Conservation (phyloP, 1,284 basidiomycete species). For the Amylostereum areolatum region DNA sequence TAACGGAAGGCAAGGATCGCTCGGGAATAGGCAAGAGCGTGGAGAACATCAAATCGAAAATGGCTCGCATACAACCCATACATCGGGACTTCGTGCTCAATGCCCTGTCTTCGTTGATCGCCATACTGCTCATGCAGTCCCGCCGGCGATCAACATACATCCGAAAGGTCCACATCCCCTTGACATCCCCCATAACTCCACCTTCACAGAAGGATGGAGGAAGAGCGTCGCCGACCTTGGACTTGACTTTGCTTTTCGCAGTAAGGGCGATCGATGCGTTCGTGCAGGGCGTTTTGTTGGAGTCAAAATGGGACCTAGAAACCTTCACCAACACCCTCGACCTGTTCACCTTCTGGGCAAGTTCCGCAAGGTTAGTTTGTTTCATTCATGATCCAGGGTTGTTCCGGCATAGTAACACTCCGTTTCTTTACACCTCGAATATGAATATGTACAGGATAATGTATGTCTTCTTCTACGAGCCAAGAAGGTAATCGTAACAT, state of each 20-base stretch:
- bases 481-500: constrained; percentile 42
- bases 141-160: constrained; percentile 22
- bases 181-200: constrained; percentile 8
- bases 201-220: neutral
- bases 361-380: constrained; percentile 58
- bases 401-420: neutral
- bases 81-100: constrained; percentile 55
- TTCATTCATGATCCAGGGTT: neutral
- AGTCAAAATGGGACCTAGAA: constrained; percentile 3
- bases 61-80: constrained; percentile 24
- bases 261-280: constrained; percentile 65
- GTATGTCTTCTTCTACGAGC: constrained; percentile 80
- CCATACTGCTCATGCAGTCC: constrained; percentile 49
- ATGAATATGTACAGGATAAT: constrained; percentile 53
- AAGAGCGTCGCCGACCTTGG: constrained; percentile 50
- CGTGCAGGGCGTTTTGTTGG: constrained; percentile 45
- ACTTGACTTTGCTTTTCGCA: constrained; percentile 60
- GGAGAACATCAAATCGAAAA: neutral
- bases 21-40: neutral
- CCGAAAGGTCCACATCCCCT: constrained; percentile 11
- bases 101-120: constrained; percentile 48
- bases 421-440: neutral
- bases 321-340: constrained; percentile 46
- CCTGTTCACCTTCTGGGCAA: constrained; percentile 66
- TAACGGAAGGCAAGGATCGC: neutral